Conservation (phyloP, 129 eudicot genomes). For the Helianthus annuus region DNA sequence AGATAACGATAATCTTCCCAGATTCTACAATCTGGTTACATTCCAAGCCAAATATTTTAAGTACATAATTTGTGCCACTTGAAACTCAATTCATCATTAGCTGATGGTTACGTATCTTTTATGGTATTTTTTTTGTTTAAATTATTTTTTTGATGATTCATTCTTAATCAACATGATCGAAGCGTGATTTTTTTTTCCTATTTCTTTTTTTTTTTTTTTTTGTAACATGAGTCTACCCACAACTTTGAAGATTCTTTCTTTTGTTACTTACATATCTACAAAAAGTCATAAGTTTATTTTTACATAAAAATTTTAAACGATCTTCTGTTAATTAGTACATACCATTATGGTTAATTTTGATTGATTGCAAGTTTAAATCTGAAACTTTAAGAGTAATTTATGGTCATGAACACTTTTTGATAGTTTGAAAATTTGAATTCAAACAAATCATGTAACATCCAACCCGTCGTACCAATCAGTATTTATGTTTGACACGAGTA, state of each 20-base stretch:
- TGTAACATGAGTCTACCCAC: background rate
- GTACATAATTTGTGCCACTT: conserved; percentile 8
- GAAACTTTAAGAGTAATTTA: background rate
- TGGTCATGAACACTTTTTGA: background rate
- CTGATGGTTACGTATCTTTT: conserved; percentile 16
- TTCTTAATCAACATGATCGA: conserved; percentile 2
- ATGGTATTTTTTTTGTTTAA: background rate
- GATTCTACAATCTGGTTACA: conserved; percentile 9
- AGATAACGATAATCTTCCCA: background rate
- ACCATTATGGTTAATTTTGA: background rate
- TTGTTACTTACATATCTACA: conserved; percentile 6
- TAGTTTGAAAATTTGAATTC: background rate
- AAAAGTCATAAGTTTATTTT: background rate
- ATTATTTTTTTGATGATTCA: background rate
- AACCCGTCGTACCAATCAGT: too few relatives aligned
- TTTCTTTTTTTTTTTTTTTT: too few relatives aligned
- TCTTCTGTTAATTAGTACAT: background rate
- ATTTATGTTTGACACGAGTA: too few relatives aligned
- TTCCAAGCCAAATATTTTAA: background rate
- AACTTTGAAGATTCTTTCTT: background rate
- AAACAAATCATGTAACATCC: too few relatives aligned
- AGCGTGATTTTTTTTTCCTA: too few relatives aligned
- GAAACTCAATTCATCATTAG: conserved; percentile 5
- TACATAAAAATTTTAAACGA: background rate
- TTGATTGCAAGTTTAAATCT: background rate